Evolutionary conservation across 441 rosid species (phyloP).

Genomic region (Bruguiera hainesii): DNA sequence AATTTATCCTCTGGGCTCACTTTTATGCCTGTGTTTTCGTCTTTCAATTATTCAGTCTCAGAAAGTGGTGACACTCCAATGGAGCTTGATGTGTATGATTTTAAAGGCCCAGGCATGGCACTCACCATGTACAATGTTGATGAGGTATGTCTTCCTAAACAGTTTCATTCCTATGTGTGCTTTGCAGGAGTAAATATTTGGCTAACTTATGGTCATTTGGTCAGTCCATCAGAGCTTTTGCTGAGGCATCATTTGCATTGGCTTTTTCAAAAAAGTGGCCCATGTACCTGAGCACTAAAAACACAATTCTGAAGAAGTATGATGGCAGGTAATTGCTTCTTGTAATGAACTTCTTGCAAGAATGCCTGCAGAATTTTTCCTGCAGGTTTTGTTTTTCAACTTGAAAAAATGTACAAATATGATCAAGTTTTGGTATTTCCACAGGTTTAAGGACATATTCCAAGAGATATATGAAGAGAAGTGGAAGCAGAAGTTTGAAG

Average conservation of each 20-base stretch:
- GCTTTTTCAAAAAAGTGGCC: conserved; percentile 92
- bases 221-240: conserved; percentile 88
- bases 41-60: conserved; percentile 46
- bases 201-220: conserved; percentile 15
- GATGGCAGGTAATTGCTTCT: conserved; percentile 79
- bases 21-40: conserved; percentile 11
- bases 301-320: conserved; percentile 90
- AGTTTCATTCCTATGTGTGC: conserved; percentile 14
- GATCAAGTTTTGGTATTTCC: conserved; percentile 20
- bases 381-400: no score
- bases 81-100: conserved; percentile 77
- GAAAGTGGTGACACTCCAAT: conserved; percentile 50
- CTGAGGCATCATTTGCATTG: conserved; percentile 84
- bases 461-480: conserved; percentile 84
- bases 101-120: conserved; percentile 92
- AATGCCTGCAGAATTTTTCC: neutral
- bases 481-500: conserved; percentile 89
- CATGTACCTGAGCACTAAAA: conserved; percentile 89
- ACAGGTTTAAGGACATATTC: conserved; percentile 94
- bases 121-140: conserved; percentile 97
- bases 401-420: conserved; percentile 2
- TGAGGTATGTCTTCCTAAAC: conserved; percentile 47
- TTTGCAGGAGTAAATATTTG: conserved; percentile 11
- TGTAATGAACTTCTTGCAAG: conserved; percentile 5
- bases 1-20: conserved; percentile 3